Base-by-base conservation (phyloP, 805 yeast genomes). In the Groenewaldozyma tartarivorans region DNA sequence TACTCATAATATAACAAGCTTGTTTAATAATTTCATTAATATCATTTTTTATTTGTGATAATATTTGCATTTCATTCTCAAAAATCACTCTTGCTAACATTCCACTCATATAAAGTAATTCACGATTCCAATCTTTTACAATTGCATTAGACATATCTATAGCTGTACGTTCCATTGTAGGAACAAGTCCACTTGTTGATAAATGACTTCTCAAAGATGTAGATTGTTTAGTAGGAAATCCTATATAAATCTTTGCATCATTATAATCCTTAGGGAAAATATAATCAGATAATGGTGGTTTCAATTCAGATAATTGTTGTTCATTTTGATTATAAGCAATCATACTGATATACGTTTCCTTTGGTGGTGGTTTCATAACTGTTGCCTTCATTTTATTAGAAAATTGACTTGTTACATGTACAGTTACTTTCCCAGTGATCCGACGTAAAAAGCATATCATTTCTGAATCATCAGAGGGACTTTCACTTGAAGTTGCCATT, bases 131-230 rank as follows among this genome's bases (percentile, higher is more conserved):
- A 39, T 60, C 65, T 40, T 59, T 61, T 18, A 64, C 68, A 39
- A 52, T 56, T 5, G 57, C 51, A 39, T 64, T 63, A 3, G 68
- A 61, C 57, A 64, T 61, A 45, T 64, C 69, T 1, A 63, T 55
- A 1, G 66, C 66, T 0, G 68, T 63, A 4, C 69, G 54, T 41
- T 64, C 69, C 67, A 64, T 62, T 2, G 69, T 64, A 2, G 69
- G 69, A n/a, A 64, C 60, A 3, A 63, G 47, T 44, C 61, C 66
- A 35, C 59, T 63, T 35, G 63, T 38, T 1, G 65, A 61, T 2
- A 64, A 38, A 38, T 64, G 69, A 0, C 66, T 54, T 37, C 53
- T 51, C 27, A 64, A 32, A 1, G 61, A 62, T 0, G 69, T 61
- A 21, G 63, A 54, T 42, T 64, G 69, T 45, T 63, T 63, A 1